These are phyloP conservation scores for Botrytis tulipae DNA, from an alignment of 2,329 filamentous ascomycete species.

Conservation along the genomic window DNA sequence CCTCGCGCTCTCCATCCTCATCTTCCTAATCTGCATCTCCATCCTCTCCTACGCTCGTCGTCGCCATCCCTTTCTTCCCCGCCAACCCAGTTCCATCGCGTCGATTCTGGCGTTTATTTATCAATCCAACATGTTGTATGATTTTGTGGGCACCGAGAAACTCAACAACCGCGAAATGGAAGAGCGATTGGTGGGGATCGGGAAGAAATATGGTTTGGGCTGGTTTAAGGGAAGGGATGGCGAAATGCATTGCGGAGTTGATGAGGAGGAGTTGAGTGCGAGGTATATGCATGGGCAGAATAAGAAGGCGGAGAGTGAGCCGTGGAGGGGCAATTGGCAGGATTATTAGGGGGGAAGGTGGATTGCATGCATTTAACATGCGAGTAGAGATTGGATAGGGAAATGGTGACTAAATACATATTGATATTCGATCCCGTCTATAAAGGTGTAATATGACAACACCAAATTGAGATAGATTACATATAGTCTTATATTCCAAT, in stretches of 20 bases:
- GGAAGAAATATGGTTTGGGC: constrained; percentile 70
- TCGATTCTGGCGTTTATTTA: constrained; percentile 75
- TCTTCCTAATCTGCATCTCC: constrained; percentile 55
- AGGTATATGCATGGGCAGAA: constrained; percentile 57
- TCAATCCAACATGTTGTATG: constrained; percentile 75
- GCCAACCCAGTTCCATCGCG: constrained; percentile 76
- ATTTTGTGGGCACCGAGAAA: constrained; percentile 67
- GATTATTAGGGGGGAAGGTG: constrained; percentile 26
- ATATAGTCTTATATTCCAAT: too few species aligned
- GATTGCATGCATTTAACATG: too few species aligned
- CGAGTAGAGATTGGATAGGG: too few species aligned
- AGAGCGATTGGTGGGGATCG: constrained; percentile 54
- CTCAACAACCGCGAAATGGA: constrained; percentile 59
- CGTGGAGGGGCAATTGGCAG: constrained; percentile 36
- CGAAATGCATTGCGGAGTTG: constrained; percentile 71
- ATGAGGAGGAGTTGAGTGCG: constrained; percentile 68
- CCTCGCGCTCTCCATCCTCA: constrained; percentile 61
- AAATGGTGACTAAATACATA: too few species aligned
- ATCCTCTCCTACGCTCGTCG: constrained; percentile 59
- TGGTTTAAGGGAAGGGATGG: constrained; percentile 76
- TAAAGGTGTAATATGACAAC: too few species aligned
- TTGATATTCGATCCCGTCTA: too few species aligned
- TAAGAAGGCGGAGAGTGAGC: constrained; percentile 35
- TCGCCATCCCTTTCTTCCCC: constrained; percentile 68
- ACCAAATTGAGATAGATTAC: too few species aligned